Evolutionary conservation across 805 yeast species (phyloP), one percentile per base, ranked within the genome.

Genomic region (Schizosaccharomyces cryophilus): DNA sequence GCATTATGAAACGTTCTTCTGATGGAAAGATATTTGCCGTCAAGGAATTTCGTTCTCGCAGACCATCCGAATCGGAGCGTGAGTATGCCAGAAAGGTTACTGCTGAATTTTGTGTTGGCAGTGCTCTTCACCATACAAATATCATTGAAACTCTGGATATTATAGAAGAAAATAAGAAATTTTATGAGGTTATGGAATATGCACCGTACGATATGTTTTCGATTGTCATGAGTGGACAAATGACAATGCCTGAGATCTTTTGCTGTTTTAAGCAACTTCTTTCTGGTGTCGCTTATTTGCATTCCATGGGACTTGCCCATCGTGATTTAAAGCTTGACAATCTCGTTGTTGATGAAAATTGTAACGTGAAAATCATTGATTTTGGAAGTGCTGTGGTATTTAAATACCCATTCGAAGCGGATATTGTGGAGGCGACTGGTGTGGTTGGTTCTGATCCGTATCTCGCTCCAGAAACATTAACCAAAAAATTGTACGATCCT

Each of bases 391-490:
- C 96, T 0, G 85, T 84, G 24, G 84, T 85, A 29, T 88, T 87
- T 73, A 77, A 82, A 63, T 82, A 82, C 67, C 82, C 83, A 6
- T 81, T 77, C 64, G 80, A 78, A 61, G 69, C 71, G 6, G 78
- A 76, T 61, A 77, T 80, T 26, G 80, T 84, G 19, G 74, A 77
- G 62, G 88, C 95, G 0, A 77, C 79, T 54, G 97, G 97, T 17
- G 79, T 90, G 26, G 95, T 90, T 13, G 98, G 98, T 17, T 85
- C 95, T 1, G 98, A 90, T 71, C 97, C 98, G 1, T 90, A 90
- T 68, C 73, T 90, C 64, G 93, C 96, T 0, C 97, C 97, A 0
- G 98, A 90, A 70, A 89, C 90, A 54, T 76, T 90, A 62, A 68
- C 73, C 24, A 72, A 73, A 61, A 64, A 67, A 51, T 70, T 70